Base-by-base conservation (phyloP, 1,139 yeast species). In the Pichia norvegensis region DNA sequence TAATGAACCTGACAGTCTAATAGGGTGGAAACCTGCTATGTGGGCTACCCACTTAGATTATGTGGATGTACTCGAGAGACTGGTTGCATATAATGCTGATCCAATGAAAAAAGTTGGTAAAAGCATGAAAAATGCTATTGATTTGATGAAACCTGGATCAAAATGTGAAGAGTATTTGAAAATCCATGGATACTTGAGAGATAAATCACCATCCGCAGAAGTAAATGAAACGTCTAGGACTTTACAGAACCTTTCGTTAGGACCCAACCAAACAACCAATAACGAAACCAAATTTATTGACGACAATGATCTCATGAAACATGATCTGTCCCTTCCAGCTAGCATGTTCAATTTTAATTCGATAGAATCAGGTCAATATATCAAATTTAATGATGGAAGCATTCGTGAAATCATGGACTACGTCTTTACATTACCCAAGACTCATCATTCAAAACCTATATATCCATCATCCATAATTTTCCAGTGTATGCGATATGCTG, bases 401-500 rank as follows among this genome's bases (percentile, higher is more conserved):
- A 79, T 84, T 20, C 79, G 85, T 1, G 66, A 70, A 13, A 69
- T 82, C 25, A 67, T 83, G 46, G 79, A 81, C 49, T 72, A 74
- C 49, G 67, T 81, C 17, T 76, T 79, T 48, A 59, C 63, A 4
- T 62, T 82, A 46, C 72, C 69, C 44, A 70, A 67, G 29, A 63
- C 57, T 44, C 55, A 66, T 47, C 69, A 66, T 33, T 85, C 79
- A 55, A 72, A 76, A 46, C 72, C 87, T 0, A 75, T 78, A 39
- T 64, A 77, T 14, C 86, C 90, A 0, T 87, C 92, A 0, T 78
- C 85, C 1, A 70, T 82, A 7, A 62, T 81, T 0, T 84, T 75
- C 57, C 92, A 83, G 60, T 70, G 84, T 55, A 60, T 81, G 13
- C 67, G 92, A 53, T 83, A 79, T 57, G 76, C 88, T 0, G 79